Evolutionary conservation across 2,329 filamentous ascomycete species (phyloP), one percentile per base, ranked within the genome.

Genomic region (Neopestalotiopsis rosae): DNA sequence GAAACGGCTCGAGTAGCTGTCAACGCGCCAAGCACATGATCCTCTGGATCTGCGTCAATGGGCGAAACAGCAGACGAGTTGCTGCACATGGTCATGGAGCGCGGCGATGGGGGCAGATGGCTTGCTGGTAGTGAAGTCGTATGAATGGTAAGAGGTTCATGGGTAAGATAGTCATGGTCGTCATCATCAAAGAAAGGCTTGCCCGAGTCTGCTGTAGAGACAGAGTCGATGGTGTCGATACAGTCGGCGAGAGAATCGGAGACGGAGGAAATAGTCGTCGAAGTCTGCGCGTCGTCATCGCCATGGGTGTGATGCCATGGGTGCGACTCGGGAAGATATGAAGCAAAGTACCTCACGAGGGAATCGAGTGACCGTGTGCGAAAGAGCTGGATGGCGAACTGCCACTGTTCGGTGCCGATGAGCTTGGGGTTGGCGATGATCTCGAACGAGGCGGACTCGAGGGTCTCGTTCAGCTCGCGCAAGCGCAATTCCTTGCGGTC

Each of bases 351-450:
- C 71, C 87, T 83, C 70, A 90, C 86, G 70, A 90, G 85, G 20
- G 87, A 89, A 76, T 90, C 88, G 68, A 89, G 84, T 2, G 87
- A 89, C 73, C 82, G 85, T 10, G 87, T 87, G 14, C 88, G 85
- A 75, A 90, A 89, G 67, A 89, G 84, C 75, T 89, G 87, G 34
- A 89, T 75, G 32, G 88, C 88, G 72, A 85, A 79, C 72, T 87
- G 83, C 88, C 88, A 90, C 79, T 89, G 87, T 20, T 87, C 81
- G 62, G 86, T 87, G 68, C 86, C 87, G 78, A 90, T 87, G 71
- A 90, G 81, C 67, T 82, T 82, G 17, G 88, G 87, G 79, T 89
- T 89, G 75, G 84, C 87, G 72, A 89, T 87, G 76, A 90, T 89
- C 79, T 89, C 87, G 72, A 88, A 79, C n/a, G 87, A 86, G 63